A percentile compares a stretch with the other conserved stretches of the same genome.
Evolutionary conservation across 2,329 filamentous ascomycete genomes (phyloP).

Genomic region (Chaetomium strumarium): DNA sequence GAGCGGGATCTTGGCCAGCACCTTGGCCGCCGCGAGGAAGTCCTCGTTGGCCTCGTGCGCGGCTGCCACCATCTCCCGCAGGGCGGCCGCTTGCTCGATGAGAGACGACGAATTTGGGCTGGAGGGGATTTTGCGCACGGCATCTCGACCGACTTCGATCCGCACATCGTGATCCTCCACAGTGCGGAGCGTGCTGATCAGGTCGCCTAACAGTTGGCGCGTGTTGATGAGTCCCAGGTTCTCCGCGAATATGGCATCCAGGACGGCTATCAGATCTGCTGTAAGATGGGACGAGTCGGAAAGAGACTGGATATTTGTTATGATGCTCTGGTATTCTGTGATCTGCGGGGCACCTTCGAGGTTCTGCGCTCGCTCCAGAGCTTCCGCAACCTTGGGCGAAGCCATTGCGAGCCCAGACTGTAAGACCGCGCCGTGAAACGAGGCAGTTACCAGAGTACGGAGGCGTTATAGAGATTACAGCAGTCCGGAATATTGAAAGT

Average conservation of each 20-base stretch:
- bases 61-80: slow-evolving; percentile 76
- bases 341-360: slow-evolving; percentile 9
- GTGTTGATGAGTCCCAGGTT: slow-evolving; percentile 28
- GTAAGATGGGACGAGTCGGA: slow-evolving; percentile 18
- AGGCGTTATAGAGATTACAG: not conserved
- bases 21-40: slow-evolving; percentile 69
- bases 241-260: slow-evolving; percentile 21
- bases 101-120: slow-evolving; percentile 57
- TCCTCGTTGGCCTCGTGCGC: slow-evolving; percentile 81
- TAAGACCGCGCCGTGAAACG: not conserved
- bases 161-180: slow-evolving; percentile 59
- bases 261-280: slow-evolving; percentile 24
- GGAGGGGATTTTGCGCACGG: slow-evolving; percentile 59
- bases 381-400: slow-evolving; percentile 20
- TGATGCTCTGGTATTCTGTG: slow-evolving; percentile 21
- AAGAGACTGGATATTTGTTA: slow-evolving; percentile 22
- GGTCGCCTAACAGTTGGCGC: slow-evolving; percentile 24
- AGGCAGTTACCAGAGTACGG: not conserved
- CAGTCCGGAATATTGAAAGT: not conserved
- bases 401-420: slow-evolving; percentile 16
- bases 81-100: slow-evolving; percentile 74
- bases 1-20: slow-evolving; percentile 76
- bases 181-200: slow-evolving; percentile 47
- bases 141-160: slow-evolving; percentile 68
- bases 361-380: slow-evolving; percentile 17